Conservation (phyloP, 306 rosid species). For the Rubus idaeus region DNA sequence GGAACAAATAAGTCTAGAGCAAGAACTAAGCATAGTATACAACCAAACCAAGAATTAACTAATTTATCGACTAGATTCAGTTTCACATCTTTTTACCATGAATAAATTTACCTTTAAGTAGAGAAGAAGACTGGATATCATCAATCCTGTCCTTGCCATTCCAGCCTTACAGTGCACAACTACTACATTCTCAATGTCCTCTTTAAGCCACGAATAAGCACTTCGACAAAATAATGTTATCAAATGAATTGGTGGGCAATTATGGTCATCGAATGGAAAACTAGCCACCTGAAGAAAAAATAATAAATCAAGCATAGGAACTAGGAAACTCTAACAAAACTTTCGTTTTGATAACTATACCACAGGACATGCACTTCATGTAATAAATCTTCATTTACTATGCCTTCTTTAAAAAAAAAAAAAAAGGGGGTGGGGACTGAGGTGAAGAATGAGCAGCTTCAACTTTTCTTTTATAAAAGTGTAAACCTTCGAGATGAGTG, state of each 20-base stretch:
- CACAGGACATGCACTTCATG: background rate
- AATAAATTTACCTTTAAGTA: conserved; percentile 68
- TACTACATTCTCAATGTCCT: conserved; percentile 95
- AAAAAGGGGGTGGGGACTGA: background rate
- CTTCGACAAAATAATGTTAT: conserved; percentile 88
- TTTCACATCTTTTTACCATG: conserved; percentile 11
- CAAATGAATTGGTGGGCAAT: conserved; percentile 86
- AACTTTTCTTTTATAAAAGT: background rate
- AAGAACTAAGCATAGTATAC: conserved; percentile 16
- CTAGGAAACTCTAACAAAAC: background rate
- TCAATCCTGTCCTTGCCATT: conserved; percentile 98
- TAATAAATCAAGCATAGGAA: conserved; percentile 8
- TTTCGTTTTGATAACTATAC: background rate
- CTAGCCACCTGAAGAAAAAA: conserved; percentile 73
- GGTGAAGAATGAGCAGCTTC: background rate
- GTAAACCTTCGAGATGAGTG: background rate
- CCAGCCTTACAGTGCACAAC: conserved; percentile 99
- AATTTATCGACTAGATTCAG: conserved; percentile 19
- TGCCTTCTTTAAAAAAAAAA: background rate
- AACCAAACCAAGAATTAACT: conserved; percentile 11
- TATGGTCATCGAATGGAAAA: conserved; percentile 97
- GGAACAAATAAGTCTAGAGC: conserved; percentile 15
- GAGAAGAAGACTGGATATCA: conserved; percentile 94
- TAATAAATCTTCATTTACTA: background rate
- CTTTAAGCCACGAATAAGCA: conserved; percentile 96